Base-by-base conservation (phyloP, 257 asterid species). In the Paulownia fortunei region DNA sequence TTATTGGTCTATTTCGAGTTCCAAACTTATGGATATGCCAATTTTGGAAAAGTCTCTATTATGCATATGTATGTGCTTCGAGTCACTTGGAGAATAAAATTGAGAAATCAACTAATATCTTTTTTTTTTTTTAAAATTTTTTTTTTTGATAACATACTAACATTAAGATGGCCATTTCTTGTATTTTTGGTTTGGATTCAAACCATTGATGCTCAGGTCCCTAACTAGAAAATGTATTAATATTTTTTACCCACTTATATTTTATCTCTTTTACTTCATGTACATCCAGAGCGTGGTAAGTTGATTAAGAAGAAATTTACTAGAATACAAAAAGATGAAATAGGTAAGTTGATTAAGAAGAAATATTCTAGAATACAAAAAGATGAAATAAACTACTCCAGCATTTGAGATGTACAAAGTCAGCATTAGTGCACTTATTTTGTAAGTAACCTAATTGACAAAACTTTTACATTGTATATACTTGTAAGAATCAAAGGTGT, bases 21-120 rank as follows among this genome's bases (percentile, higher is more conserved):
- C 78, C 62, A 24, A 83, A 61, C 80, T 66, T 76, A 65, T 76
- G 84, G 69, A 30, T 24, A 54, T 52, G 62, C 66, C 79, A 74
- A 69, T 41, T 71, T 62, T 79, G 77, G 76, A 74, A 34, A 73
- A 11, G 21, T 72, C n/a, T 65, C 44, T 26, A 44, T 55, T 24
- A 26, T 10, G 19, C 18, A 54, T 36, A 7, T 23, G 12, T 21
- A 4, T 73, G 51, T 34, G 58, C 2, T n/a, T 5, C 15, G 46
- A 6, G 46, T 0, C 2, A 41, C 2, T 41, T 41, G n/a, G n/a
- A n/a, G n/a, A n/a, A n/a, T n/a, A n/a, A n/a, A n/a, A n/a, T n/a
- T n/a, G n/a, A n/a, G n/a, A n/a, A n/a, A n/a, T n/a, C n/a, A n/a
- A n/a, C n/a, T n/a, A n/a, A n/a, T n/a, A n/a, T n/a, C n/a, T n/a